Base-by-base conservation (phyloP, 2,329 filamentous ascomycete species). In the Ascochyta fabae region DNA sequence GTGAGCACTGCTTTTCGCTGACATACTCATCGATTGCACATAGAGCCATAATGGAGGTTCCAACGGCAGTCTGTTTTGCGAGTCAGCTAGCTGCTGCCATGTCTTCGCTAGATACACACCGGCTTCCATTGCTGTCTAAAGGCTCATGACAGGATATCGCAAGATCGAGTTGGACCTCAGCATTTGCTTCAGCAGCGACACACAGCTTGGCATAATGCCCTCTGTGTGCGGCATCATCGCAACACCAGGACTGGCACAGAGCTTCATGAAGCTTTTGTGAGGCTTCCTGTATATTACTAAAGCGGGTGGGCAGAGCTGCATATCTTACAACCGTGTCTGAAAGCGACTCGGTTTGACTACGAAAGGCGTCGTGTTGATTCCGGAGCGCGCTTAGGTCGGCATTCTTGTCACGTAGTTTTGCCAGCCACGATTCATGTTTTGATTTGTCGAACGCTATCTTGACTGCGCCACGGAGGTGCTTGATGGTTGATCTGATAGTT, bases 251-350 rank as follows among this genome's bases (percentile, higher is more conserved):
- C n/a, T 50, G 35, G 8, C 56, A 62, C 5, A 69, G 56, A 3
- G 68, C 62, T 47, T 67, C 60, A 19, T 68, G 61, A 16, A 68
- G 66, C 42, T 65, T 63, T 9, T 59, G 60, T 16, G 66, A 68
- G 1, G 60, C 54, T 24, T 24, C 58, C 24, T 57, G 56, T 33
- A 69, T 60, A 3, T 40, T 39, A 7, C 42, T 27, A 9, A 65
- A 49, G 1, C 46, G 33, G 10, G 16, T 16, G n/a, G 64, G 64
- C 4, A 67, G 29, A 5, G 22, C 7, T 26, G 41, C 57, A 10
- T 53, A 53, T 12, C 27, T 29, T 10, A 29, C 27, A 0, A 29
- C 27, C 8, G 27, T 29, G 9, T 10, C 27, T 10, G 27, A 29
- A 10, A 29, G 7, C 9, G 27, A 29, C n/a, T n/a, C n/a, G n/a